Conservation (phyloP, 495 filamentous ascomycete species). For the Trichocladium antarcticum region DNA sequence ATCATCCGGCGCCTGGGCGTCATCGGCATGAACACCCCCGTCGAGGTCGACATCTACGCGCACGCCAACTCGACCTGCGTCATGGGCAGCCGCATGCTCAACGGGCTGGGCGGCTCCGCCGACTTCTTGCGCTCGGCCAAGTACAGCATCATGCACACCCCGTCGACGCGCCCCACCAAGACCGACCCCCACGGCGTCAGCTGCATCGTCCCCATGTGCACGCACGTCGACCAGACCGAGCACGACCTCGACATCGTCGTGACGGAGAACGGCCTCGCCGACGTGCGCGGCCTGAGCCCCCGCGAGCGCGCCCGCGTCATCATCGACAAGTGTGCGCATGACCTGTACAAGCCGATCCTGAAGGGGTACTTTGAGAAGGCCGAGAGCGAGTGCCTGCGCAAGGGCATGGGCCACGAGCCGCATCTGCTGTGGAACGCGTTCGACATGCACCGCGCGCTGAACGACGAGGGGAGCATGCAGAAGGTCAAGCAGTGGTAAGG, state of each 20-base stretch:
- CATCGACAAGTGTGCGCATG: slow-evolving; percentile 80
- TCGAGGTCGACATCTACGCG: slow-evolving; percentile 90
- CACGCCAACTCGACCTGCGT: slow-evolving; percentile 89
- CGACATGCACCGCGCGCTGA: slow-evolving; percentile 78
- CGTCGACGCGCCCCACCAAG: slow-evolving; percentile 67
- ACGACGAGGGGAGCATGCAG: slow-evolving; percentile 77
- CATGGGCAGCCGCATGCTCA: slow-evolving; percentile 84
- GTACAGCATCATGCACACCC: slow-evolving; percentile 92
- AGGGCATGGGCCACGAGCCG: slow-evolving; percentile 85
- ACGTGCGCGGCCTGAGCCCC: slow-evolving; percentile 72
- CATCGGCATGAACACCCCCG: slow-evolving; percentile 93
- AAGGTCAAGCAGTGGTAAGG: slow-evolving; percentile 45
- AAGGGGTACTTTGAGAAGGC: slow-evolving; percentile 77
- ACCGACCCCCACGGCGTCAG: slow-evolving; percentile 70
- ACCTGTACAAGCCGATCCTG: slow-evolving; percentile 73
- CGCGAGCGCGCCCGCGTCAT: slow-evolving; percentile 76
- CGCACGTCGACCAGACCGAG: slow-evolving; percentile 88
- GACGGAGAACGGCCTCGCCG: slow-evolving; percentile 77
- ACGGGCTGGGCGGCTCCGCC: slow-evolving; percentile 79
- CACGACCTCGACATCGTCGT: slow-evolving; percentile 82
- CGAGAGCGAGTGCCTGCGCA: slow-evolving; percentile 75
- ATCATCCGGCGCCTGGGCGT: slow-evolving; percentile 82
- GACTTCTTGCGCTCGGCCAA: slow-evolving; percentile 79
- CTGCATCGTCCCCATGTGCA: slow-evolving; percentile 89
- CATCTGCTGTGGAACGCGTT: slow-evolving; percentile 75